Evolutionary conservation across 2,329 filamentous ascomycete genomes (phyloP), one percentile per base, ranked within the genome.

Genomic region (Decorospora gaudefroyi): DNA sequence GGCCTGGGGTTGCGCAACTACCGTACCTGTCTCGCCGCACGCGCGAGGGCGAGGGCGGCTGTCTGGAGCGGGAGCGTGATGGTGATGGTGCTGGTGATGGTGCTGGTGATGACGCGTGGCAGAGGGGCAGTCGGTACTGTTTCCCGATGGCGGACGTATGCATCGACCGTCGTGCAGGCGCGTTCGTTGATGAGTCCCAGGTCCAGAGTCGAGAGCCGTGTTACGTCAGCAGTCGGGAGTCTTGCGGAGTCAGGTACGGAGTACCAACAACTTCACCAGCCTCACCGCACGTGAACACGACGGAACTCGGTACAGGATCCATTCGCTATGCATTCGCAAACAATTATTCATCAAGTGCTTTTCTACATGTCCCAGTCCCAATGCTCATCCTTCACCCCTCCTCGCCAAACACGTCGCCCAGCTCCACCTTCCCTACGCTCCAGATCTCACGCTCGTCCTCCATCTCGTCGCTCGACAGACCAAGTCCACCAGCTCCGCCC

Each of bases 391-490:
- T 12, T 8, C 5, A 30, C 22, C n/a, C 32, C 40, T 12, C 21
- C 37, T 60, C 55, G 3, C 51, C 59, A 58, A 66, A 66, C 6
- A 66, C 63, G 47, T 89, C 87, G 6, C 81, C 86, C 32, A 91
- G 74, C 67, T 97, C 92, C 35, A 96, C 84, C 72, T 87, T 91
- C 4, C 93, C 93, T 35, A 99, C 87, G 68, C 88, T 93, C 91
- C 90, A 95, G 51, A 99, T 85, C 76, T 99, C 93, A 71, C 83
- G 86, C 76, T 96, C 90, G 72, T 99, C 93, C 65, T 99, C 93
- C 21, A 84, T 76, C 74, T 99, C 93, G 70, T 99, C 93, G 65
- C 88, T 90, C 22, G 86, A 88, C 61, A 99, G 70, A 0, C 91
- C 91, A 35, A 97, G 68, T 0, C 90, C 90, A 32, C 91, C 91